Evolutionary conservation across 2,329 filamentous ascomycete genomes (phyloP).

Genomic region (Daldinia eschscholtzii): DNA sequence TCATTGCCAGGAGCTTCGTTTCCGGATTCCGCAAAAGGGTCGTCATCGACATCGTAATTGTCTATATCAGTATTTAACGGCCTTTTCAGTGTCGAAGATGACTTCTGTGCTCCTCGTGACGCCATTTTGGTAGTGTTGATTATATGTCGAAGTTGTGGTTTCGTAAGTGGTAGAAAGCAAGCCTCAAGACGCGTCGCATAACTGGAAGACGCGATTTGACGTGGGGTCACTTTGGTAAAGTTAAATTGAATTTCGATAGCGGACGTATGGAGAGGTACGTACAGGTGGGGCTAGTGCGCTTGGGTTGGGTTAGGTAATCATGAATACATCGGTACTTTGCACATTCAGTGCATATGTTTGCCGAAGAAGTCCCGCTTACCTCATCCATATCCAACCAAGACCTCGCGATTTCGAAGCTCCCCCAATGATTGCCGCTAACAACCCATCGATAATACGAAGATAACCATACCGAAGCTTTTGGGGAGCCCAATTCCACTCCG

Average conservation of each 20-base stretch:
- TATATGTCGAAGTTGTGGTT: neutral
- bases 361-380: slow-evolving; percentile 51
- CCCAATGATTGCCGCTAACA: slow-evolving; percentile 14
- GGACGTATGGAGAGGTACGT: slow-evolving; percentile 16
- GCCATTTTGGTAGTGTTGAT: slow-evolving; percentile 46
- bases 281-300: neutral
- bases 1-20: slow-evolving; percentile 52
- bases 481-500: slow-evolving; percentile 48
- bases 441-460: slow-evolving; percentile 35
- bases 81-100: slow-evolving; percentile 40
- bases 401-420: slow-evolving; percentile 48
- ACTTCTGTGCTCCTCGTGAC: slow-evolving; percentile 42
- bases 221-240: slow-evolving; percentile 30
- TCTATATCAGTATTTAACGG: slow-evolving; percentile 76
- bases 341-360: too few species aligned
- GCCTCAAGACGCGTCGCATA: slow-evolving; percentile 31
- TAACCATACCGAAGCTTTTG: slow-evolving; percentile 43
- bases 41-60: slow-evolving; percentile 77
- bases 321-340: neutral
- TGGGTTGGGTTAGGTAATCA: slow-evolving; percentile 20
- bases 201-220: slow-evolving; percentile 36
- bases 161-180: neutral
- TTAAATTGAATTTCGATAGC: slow-evolving; percentile 27
- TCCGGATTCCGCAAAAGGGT: slow-evolving; percentile 63
- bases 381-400: slow-evolving; percentile 41